phyloP scores from a whole-genome alignment of 1,139 yeast genomes.

The Suhomyces taliae region DNA sequence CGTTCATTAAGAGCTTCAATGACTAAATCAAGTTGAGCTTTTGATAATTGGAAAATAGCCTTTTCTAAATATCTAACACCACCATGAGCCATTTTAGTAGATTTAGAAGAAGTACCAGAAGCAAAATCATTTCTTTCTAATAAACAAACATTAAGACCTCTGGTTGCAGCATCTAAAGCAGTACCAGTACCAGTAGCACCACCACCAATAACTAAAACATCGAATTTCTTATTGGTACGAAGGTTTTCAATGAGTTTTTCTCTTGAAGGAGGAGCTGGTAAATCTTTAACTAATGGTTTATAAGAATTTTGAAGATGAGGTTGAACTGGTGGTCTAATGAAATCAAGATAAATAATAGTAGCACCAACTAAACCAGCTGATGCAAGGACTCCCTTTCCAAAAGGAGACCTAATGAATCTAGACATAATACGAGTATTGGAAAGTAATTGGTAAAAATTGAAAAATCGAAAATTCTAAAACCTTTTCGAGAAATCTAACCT shows the following conservation, averaged over 20 bases:
- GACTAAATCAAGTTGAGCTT: conserved; percentile 88
- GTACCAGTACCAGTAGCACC: conserved; percentile 97
- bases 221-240: conserved; percentile 55
- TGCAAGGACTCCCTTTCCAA: conserved; percentile 20
- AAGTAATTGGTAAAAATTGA: too few species aligned
- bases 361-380: conserved; percentile 39
- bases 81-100: conserved; percentile 98
- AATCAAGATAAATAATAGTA: conserved; percentile 44
- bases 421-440: conserved; percentile 6
- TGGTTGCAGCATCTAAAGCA: conserved; percentile 86
- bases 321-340: conserved; percentile 36
- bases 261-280: conserved; percentile 36
- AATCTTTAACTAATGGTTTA: conserved; percentile 37
- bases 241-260: conserved; percentile 33
- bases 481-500: background rate
- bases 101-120: conserved; percentile 87
- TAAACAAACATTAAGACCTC: conserved; percentile 87
- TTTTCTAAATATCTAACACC: conserved; percentile 95
- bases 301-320: conserved; percentile 32
- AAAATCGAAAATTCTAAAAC: background rate
- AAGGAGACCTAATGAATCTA: conserved; percentile 25
- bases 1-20: conserved; percentile 94
- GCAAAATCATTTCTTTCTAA: conserved; percentile 90
- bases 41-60: conserved; percentile 88
- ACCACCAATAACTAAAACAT: conserved; percentile 85